Conservation (phyloP, 805 yeast genomes). For the Yamadazyma paraphyllophila region DNA sequence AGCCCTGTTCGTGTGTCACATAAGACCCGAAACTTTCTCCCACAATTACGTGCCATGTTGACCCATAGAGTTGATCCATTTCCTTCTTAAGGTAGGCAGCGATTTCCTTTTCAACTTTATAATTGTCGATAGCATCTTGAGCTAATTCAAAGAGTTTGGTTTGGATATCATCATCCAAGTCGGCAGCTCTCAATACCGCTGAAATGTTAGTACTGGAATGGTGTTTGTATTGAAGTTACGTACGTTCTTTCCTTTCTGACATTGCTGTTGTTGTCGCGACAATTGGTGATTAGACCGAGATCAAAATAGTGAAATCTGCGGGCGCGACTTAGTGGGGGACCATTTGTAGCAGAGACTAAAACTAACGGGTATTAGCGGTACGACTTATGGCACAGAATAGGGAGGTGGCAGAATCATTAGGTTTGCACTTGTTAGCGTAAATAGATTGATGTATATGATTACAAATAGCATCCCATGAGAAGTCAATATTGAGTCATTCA, state of each 20-base stretch:
- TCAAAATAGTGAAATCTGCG: too few species aligned
- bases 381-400: too few species aligned
- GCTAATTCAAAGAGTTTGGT: slow-evolving; percentile 48
- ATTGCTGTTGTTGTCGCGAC: neutral
- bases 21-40: slow-evolving; percentile 79
- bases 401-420: too few species aligned
- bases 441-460: too few species aligned
- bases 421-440: too few species aligned
- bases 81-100: slow-evolving; percentile 66
- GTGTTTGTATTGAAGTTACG: neutral
- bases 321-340: too few species aligned
- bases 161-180: slow-evolving; percentile 53
- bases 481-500: too few species aligned
- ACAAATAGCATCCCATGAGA: too few species aligned
- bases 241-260: slow-evolving; percentile 10
- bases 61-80: slow-evolving; percentile 61
- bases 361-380: too few species aligned
- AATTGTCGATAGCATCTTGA: slow-evolving; percentile 40
- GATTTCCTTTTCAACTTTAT: slow-evolving; percentile 55
- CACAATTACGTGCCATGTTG: slow-evolving; percentile 79
- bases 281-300: neutral
- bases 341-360: too few species aligned
- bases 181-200: slow-evolving; percentile 45
- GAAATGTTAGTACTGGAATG: neutral
- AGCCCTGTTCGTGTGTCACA: slow-evolving; percentile 76